Conservation (phyloP, 768 basidiomycete species). For the Boletus vermiculosoides region DNA sequence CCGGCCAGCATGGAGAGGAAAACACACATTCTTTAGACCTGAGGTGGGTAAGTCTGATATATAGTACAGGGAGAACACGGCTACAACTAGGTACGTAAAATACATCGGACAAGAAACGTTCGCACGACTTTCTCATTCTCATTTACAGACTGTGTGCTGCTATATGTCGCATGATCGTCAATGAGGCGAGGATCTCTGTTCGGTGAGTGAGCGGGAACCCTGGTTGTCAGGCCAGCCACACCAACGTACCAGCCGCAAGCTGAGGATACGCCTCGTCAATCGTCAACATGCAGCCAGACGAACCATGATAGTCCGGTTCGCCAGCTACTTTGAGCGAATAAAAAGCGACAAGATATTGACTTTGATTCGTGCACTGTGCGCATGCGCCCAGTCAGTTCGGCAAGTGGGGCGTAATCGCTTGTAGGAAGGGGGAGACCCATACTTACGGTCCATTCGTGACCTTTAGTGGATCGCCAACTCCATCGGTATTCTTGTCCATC, state of each 20-base stretch:
- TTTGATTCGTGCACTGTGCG: conserved; percentile 53
- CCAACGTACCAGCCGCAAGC: conserved; percentile 52
- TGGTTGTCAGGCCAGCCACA: conserved; percentile 1
- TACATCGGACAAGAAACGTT: conserved; percentile 8
- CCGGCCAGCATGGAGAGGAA: conserved; percentile 1
- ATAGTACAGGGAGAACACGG: conserved; percentile 13
- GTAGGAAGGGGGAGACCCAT: background rate
- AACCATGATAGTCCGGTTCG: conserved; percentile 51
- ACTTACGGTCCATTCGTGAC: conserved; percentile 68
- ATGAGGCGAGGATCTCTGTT: conserved; percentile 58
- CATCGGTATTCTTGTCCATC: conserved; percentile 64
- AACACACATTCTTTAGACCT: background rate
- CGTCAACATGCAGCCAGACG: conserved; percentile 62
- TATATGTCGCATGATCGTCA: conserved; percentile 67
- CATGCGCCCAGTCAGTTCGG: background rate
- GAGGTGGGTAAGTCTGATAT: conserved; percentile 2
- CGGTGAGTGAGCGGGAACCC: conserved; percentile 11
- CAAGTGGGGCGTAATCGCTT: too few relatives aligned
- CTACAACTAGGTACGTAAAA: conserved; percentile 9
- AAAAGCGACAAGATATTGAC: conserved; percentile 53
- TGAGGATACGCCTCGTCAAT: conserved; percentile 59
- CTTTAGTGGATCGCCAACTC: conserved; percentile 46
- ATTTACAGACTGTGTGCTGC: conserved; percentile 42
- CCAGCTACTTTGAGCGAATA: conserved; percentile 56
- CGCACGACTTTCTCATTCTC: background rate